A percentile compares a stretch with the other conserved stretches of the same genome.
phyloP scores from a whole-genome alignment of 2,329 filamentous ascomycete genomes.

The Teratosphaeria viscida region DNA sequence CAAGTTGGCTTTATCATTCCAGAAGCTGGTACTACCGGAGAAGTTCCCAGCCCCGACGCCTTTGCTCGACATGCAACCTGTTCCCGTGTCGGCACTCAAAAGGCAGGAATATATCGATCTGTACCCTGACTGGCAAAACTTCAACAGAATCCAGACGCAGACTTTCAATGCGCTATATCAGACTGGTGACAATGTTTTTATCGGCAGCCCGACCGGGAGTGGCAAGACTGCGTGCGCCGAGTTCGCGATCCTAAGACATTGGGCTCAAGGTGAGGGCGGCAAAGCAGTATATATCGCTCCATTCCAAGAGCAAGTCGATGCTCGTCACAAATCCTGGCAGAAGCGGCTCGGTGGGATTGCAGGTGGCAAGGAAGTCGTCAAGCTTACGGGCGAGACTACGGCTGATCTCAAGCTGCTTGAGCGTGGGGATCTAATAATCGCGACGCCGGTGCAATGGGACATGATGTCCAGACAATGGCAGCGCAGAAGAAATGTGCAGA shows the following conservation, averaged over 20 bases:
- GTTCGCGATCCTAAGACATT: constrained; percentile 81
- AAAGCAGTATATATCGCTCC: constrained; percentile 90
- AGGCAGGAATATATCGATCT: constrained; percentile 68
- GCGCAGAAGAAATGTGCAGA: constrained; percentile 87
- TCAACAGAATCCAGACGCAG: constrained; percentile 97
- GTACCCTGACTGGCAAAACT: constrained; percentile 74
- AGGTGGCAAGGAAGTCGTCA: constrained; percentile 82
- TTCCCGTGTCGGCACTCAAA: constrained; percentile 84
- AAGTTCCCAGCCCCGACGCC: constrained; percentile 93
- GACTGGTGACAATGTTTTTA: constrained; percentile 84
- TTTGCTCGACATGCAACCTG: constrained; percentile 79
- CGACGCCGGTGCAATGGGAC: constrained; percentile 93
- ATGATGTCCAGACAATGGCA: constrained; percentile 93
- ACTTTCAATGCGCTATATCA: constrained; percentile 89
- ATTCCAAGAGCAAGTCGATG: constrained; percentile 85
- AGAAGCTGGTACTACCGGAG: constrained; percentile 86
- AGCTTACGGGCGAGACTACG: constrained; percentile 85
- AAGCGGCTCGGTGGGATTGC: constrained; percentile 59
- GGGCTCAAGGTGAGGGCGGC: constrained; percentile 60
- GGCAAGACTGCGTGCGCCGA: constrained; percentile 97
- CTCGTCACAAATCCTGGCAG: constrained; percentile 73
- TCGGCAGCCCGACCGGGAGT: constrained; percentile 86
- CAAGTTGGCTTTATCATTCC: constrained; percentile 83
- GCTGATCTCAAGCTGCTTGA: constrained; percentile 84
- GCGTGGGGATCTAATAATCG: constrained; percentile 76